Percentiles rank a stretch among this genome's conserved stretches.
Conservation (phyloP, 805 yeast genomes). For the Kodamaea restingae region DNA sequence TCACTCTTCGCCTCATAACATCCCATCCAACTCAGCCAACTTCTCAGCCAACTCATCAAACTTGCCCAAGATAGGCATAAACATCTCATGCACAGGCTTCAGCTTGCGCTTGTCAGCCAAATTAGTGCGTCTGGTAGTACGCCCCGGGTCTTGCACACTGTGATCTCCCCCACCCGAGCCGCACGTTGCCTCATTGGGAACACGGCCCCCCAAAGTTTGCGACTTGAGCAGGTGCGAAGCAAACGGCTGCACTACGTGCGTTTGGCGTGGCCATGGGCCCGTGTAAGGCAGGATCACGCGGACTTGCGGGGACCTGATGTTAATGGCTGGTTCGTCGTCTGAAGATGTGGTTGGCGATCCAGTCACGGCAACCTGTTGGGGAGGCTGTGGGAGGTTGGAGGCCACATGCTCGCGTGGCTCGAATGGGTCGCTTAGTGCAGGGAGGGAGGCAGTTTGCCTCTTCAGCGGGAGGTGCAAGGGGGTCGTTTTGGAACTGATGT, state of each 20-base stretch:
- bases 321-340: neutral
- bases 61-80: conserved; percentile 53
- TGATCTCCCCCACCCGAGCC: too few relatives aligned
- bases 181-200: too few relatives aligned
- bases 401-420: too few relatives aligned
- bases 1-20: conserved; percentile 9
- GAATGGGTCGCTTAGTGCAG: too few relatives aligned
- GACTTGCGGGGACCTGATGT: neutral
- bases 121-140: conserved; percentile 14
- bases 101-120: conserved; percentile 21
- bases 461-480: neutral
- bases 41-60: conserved; percentile 42
- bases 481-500: too few relatives aligned
- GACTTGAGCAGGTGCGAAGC: too few relatives aligned
- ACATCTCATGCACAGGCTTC: conserved; percentile 47
- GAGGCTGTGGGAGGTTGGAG: neutral
- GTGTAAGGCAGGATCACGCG: neutral
- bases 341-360: neutral
- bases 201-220: too few relatives aligned
- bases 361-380: neutral
- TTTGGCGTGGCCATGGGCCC: neutral
- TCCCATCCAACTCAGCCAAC: conserved; percentile 35
- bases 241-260: too few relatives aligned
- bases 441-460: too few relatives aligned
- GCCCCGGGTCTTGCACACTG: conserved; percentile 39